Base-by-base conservation (phyloP, 176 grass and related monocot species). In the Rhynchospora pubera region DNA sequence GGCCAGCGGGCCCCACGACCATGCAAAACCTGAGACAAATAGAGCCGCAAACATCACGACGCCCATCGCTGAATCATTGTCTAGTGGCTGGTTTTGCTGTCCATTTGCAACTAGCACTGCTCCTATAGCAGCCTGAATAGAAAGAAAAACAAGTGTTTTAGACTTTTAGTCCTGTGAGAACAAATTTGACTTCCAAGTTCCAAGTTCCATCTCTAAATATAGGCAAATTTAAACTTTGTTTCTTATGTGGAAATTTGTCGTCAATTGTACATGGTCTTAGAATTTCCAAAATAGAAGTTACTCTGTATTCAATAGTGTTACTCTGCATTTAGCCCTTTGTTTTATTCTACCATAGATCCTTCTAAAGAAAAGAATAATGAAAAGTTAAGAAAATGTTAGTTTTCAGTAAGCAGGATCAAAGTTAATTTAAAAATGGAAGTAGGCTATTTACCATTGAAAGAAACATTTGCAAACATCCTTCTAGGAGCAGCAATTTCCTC, bases 381-480 rank as follows among this genome's bases (percentile, higher is more conserved):
- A 1, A 39, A 5, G 0, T 39, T 39, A 2, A 39, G 34, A 4
- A 39, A 39, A 39, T 4, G 34, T 39, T 2, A 39, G 34, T 4
- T 39, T 39, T 39, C 34, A 39, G 34, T 3, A 39, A 39, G 34
- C 34, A 39, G 34, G 34, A 39, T 39, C 34, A 5, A 39, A 39
- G 34, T 39, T 4, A 39, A 39, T 5, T 28, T 28, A 39, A 39
- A 39, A 65, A 65, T 4, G 4, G 23, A 76, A 76, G 13, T 13
- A 76, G 30, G 2, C 26, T 55, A 23, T 55, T 75, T 55, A 76
- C 72, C 72, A 76, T 76, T 76, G 72, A 26, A 55, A 77, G 14
- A 3, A 77, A 77, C 72, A 77, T 77, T 55, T 77, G 72, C 50
- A 77, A 77, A 32, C 72, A 77, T 77, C 48, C 72, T 77, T 77